Base-by-base conservation (phyloP, 1,284 basidiomycete species). In the Stygiomarasmius scandens region DNA sequence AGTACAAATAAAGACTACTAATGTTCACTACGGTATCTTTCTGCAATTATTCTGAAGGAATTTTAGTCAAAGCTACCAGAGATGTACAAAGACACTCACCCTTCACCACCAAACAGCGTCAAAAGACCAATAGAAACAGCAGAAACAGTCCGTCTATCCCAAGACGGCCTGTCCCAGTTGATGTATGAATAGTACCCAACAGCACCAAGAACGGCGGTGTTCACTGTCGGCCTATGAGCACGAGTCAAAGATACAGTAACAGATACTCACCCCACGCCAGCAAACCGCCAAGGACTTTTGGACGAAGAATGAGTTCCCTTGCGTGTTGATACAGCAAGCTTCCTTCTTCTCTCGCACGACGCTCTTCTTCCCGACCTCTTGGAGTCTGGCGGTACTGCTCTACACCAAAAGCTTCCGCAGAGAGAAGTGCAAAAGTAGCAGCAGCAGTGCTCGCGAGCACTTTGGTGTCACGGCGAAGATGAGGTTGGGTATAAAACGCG, bases 61-160 rank as follows among this genome's bases (percentile, higher is more conserved):
- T 6, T 9, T 27, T 10, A 47, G 34, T 48, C 16, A 59, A 52
- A 5, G 32, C n/a, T 32, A 20, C 51, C 14, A 51, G 16, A 19
- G 12, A 9, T 12, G 9, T 14, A 10, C 2, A 6, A 25, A 22
- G 20, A 14, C 10, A 71, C 84, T 71, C 66, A 92, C 87, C 87
- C 87, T 77, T 93, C 90, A 43, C 83, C 79, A 38, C 83, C 80
- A 74, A 85, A 87, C 22, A 93, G 74, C 1, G 83, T 77, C 20
- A 90, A 62, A 5, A 95, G 71, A 14, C 88, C 89, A 50, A 85
- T 81, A 9, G 83, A 77, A 25, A 90, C 75, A 8, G 83, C 82
- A 22, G 85, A 85, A 6, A 94, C 82, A 10, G 80, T 71, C 19
- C 86, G 79, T 61, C 82, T 76, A 71, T 94, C 90, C 92, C 92